Conservation (phyloP, 768 basidiomycete genomes). For the Leccinum longicurvipes region DNA sequence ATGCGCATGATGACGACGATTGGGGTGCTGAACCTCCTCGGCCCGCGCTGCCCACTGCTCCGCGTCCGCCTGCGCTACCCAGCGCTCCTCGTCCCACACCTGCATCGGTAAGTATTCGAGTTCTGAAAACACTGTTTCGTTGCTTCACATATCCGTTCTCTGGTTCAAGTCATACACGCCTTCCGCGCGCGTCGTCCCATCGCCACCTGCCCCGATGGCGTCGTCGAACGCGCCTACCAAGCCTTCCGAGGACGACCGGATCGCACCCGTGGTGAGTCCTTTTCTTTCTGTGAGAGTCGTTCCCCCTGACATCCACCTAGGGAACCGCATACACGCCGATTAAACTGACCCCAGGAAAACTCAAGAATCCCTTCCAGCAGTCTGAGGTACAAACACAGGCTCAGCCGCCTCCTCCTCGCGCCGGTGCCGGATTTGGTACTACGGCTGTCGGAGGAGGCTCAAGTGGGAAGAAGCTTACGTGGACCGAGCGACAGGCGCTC, state of each 20-base stretch:
- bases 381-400: constrained; percentile 47
- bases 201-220: constrained; percentile 36
- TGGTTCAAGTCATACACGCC: constrained; percentile 21
- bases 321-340: constrained; percentile 91
- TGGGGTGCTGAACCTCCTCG: constrained; percentile 56
- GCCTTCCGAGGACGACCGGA: constrained; percentile 76
- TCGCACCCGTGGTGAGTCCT: constrained; percentile 61
- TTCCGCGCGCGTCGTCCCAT: constrained; percentile 26
- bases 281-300: not conserved
- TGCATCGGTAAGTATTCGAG: constrained; percentile 32
- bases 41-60: constrained; percentile 42
- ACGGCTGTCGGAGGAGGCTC: constrained; percentile 25
- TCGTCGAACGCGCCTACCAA: constrained; percentile 57
- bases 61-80: constrained; percentile 48
- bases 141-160: not conserved
- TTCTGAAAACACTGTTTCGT: not conserved
- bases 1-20: constrained; percentile 50
- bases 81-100: constrained; percentile 39
- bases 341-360: constrained; percentile 79
- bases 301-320: constrained; percentile 15
- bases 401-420: constrained; percentile 27
- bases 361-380: constrained; percentile 78
- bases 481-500: constrained; percentile 90
- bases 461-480: constrained; percentile 76
- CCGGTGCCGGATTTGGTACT: constrained; percentile 4